Evolutionary conservation across 192 early-diverging fungal species (phyloP), one percentile per base, ranked within the genome.

Genomic region (Gaertneriomyces semiglobifer): DNA sequence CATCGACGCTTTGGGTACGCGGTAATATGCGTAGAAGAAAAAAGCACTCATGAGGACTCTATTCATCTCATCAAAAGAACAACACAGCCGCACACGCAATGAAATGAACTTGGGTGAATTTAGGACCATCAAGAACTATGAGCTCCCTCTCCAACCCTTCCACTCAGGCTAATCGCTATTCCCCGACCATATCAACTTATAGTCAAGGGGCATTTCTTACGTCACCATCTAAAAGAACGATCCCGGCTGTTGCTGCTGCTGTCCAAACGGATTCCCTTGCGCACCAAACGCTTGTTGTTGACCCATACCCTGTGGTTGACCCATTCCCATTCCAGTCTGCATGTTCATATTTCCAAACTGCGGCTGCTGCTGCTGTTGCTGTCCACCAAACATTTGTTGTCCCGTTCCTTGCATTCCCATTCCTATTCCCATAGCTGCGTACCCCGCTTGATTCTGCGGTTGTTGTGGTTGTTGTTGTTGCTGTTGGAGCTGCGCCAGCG

Each of bases 331-430:
- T 44, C 44, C 60, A 51, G 8, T 20, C 8, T 59, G 66, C 48
- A 53, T 16, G 18, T 10, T 19, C 25, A 39, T 52, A 68, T 1
- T 19, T 43, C 69, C 69, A 58, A 71, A 71, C 41, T 62, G 62
- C 42, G 63, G 60, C 53, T 71, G 69, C 46, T 67, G 67, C 50
- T 69, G 40, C 45, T 62, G 60, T 42, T 62, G 58, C 1, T 50
- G 60, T 44, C 47, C 44, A n/a, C 60, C 60, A 65, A 69, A 69
- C 46, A 62, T 50, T 53, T 70, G 67, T 47, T 72, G 70, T 25
- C 40, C 54, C 52, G 38, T 53, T 47, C 38, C 51, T 55, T 38
- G 58, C 61, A 62, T 64, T 12, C 58, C 59, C 60, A 5, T 39
- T 53, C 41, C 52, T n/a, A 39, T 33, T 14, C 12, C 61, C 47